These are phyloP conservation scores for Posidonia australis DNA, from an alignment of 106 monocot species.

Conservation along the genomic window DNA sequence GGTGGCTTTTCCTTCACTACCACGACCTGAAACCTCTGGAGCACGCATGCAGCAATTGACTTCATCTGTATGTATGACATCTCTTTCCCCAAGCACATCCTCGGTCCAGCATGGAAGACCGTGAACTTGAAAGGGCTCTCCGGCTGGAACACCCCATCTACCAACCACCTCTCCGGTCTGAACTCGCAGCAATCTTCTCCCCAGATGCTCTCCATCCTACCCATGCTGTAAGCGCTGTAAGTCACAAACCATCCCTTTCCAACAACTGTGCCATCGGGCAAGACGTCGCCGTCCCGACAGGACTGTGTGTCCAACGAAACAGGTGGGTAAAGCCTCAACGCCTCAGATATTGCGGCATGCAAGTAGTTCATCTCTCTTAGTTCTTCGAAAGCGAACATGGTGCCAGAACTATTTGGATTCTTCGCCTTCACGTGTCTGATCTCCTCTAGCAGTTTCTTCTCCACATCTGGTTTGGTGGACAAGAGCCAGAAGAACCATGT, in stretches of 20 bases:
- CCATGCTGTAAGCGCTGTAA: too few species aligned
- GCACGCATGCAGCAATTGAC: slow-evolving; percentile 6
- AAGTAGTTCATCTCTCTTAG: too few species aligned
- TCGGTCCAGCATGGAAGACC: slow-evolving; percentile 12
- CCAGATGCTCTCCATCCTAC: too few species aligned
- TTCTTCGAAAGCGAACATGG: slow-evolving; percentile 16
- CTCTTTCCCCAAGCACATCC: slow-evolving; percentile 20
- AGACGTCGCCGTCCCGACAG: slow-evolving; percentile 3
- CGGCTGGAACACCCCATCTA: too few species aligned
- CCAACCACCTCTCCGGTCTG: slow-evolving; percentile 11
- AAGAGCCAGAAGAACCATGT: too few species aligned
- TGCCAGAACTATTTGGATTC: too few species aligned
- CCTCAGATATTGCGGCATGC: too few species aligned
- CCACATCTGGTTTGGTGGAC: too few species aligned
- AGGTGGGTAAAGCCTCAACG: too few species aligned
- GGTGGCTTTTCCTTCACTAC: slow-evolving; percentile 1
- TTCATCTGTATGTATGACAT: slow-evolving; percentile 29
- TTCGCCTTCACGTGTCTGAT: too few species aligned
- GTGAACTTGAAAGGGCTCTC: too few species aligned
- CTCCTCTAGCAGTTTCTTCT: too few species aligned
- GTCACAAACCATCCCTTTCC: not conserved
- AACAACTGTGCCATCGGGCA: slow-evolving; percentile 10
- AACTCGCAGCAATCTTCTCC: slow-evolving; percentile 1
- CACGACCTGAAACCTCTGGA: slow-evolving; percentile 13
- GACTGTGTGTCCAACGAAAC: not conserved